Evolutionary conservation across 768 basidiomycete genomes (phyloP), one percentile per base, ranked within the genome.

Genomic region (Gyrodon lividus): DNA sequence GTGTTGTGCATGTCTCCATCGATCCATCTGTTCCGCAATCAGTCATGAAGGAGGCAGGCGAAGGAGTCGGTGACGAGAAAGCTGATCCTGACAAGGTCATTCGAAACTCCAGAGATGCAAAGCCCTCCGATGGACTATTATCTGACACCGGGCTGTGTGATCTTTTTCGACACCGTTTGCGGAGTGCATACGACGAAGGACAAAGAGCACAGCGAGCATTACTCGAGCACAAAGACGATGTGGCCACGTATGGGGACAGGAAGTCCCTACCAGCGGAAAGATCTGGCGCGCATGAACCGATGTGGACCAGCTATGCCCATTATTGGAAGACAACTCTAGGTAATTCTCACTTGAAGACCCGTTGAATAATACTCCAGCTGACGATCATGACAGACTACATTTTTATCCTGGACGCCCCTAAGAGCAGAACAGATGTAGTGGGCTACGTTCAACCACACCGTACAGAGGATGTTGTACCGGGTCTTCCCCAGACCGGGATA

Each of bases 231-330:
- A 54, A 51, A 41, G 46, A 38, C 20, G 46, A 50, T 49, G 55
- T 66, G 19, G 50, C 70, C 37, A 82, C 77, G 3, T 91, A 80
- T 60, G 84, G 84, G 2, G 65, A 70, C 41, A 72, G 87, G 57
- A 66, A 74, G 1, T 57, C 61, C 3, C 51, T 81, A 4, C 59
- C 70, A n/a, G 28, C 63, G 13, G 70, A 62, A 9, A 72, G 77
- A 50, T 70, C 69, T 17, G 92, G 92, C 4, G 73, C 69, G 10
- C 69, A 79, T 63, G 92, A 95, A 63, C 92, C 93, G 3, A 79
- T 82, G 66, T 98, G 85, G 74, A 95, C 94, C 33, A 90, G 87
- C 63, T 96, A 87, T 62, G 92, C 95, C 0, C 82, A 90, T 67
- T 86, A 85, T 61, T 95, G 92, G 91, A 81, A 88, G 61, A 71